Evolutionary conservation across 495 filamentous ascomycete genomes (phyloP).

Genomic region (Penicillium coffeae): DNA sequence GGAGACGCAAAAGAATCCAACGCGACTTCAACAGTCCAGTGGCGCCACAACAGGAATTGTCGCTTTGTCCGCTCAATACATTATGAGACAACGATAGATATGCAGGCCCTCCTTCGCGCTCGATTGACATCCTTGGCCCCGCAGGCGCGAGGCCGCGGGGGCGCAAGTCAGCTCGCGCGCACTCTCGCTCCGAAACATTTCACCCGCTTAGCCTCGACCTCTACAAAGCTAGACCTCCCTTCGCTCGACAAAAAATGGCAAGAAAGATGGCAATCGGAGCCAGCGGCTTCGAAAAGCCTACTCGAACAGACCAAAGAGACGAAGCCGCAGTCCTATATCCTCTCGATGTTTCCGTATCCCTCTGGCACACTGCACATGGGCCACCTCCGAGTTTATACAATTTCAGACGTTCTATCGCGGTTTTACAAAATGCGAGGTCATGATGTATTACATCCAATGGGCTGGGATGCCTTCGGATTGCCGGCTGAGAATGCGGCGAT

Average conservation of each 20-base stretch:
- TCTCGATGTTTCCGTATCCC: slow-evolving; percentile 93
- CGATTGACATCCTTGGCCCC: slow-evolving; percentile 25
- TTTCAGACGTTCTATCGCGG: slow-evolving; percentile 78
- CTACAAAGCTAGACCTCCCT: slow-evolving; percentile 54
- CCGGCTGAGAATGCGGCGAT: slow-evolving; percentile 95
- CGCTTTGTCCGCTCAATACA: background rate
- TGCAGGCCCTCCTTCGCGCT: slow-evolving; percentile 29
- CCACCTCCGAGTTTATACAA: slow-evolving; percentile 85
- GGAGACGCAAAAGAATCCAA: slow-evolving; percentile 11
- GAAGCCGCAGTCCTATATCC: slow-evolving; percentile 64
- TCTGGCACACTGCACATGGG: slow-evolving; percentile 88
- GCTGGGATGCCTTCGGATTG: slow-evolving; percentile 90
- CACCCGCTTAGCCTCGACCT: slow-evolving; percentile 22
- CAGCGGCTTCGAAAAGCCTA: slow-evolving; percentile 4
- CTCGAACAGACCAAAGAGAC: slow-evolving; percentile 8
- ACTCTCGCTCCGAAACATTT: slow-evolving; percentile 12
- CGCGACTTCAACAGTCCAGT: background rate
- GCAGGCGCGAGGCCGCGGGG: slow-evolving; percentile 20
- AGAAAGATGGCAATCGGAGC: slow-evolving; percentile 44
- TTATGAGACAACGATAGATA: slow-evolving; percentile 18
- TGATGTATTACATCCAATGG: slow-evolving; percentile 81
- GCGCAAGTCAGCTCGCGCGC: slow-evolving; percentile 10
- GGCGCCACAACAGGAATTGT: background rate
- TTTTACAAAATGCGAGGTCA: slow-evolving; percentile 73
- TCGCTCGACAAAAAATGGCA: slow-evolving; percentile 77